Conservation (phyloP, 176 grass and related monocot genomes). For the Ensete ventricosum region DNA sequence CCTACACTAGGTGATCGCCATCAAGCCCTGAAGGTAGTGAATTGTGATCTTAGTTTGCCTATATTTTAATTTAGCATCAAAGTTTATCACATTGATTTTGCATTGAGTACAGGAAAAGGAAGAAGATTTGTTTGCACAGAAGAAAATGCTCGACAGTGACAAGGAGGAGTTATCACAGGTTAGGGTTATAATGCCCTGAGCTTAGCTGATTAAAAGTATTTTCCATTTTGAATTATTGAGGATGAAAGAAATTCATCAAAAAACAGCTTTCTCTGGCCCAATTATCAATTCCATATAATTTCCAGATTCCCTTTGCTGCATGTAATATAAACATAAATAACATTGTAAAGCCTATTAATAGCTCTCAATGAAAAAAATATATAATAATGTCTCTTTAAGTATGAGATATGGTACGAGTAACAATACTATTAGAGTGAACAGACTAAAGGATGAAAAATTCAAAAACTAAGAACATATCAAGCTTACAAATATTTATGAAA, state of each 20-base stretch:
- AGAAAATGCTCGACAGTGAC: conserved; percentile 88
- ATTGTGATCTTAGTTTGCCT: conserved; percentile 17
- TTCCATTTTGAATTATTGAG: not conserved
- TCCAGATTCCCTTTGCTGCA: not conserved
- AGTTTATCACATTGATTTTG: conserved; percentile 8
- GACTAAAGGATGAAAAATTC: not conserved
- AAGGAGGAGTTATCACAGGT: conserved; percentile 98
- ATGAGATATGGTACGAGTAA: not conserved
- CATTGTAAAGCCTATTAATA: not conserved
- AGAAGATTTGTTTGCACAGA: conserved; percentile 77
- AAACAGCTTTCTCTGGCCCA: not conserved
- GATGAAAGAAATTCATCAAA: not conserved
- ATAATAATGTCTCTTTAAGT: not conserved
- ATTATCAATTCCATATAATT: not conserved
- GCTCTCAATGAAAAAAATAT: not conserved
- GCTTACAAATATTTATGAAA: not conserved
- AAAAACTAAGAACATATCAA: not conserved
- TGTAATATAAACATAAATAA: not conserved
- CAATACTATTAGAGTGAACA: not conserved
- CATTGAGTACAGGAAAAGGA: conserved; percentile 64
- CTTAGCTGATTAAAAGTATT: not conserved
- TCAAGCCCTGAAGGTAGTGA: conserved; percentile 77
- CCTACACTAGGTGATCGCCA: conserved; percentile 71
- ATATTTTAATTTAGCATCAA: conserved; percentile 10
- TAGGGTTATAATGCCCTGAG: conserved; percentile 10